Base-by-base conservation (phyloP, 1,284 basidiomycete genomes). In the Cutaneotrichosporon dermatis region DNA sequence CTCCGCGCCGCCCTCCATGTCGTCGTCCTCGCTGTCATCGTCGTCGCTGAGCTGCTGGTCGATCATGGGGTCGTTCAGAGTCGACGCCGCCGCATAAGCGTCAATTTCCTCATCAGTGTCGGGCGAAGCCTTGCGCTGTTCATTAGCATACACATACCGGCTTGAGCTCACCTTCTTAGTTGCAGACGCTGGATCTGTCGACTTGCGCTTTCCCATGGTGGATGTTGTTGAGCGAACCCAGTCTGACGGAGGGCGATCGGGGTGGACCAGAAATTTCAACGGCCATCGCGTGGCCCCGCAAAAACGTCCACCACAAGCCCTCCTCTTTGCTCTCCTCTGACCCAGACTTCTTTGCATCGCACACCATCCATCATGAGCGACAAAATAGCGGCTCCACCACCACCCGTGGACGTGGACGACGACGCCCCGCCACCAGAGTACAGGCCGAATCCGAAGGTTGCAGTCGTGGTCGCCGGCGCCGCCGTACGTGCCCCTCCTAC, bases 401-500 rank as follows among this genome's bases (percentile, higher is more conserved):
- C 39, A 12, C 39, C 54, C 12, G 34, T 44, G 10, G 54, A 43
- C 4, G 41, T 45, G 5, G 33, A 50, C 16, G 60, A 56, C 45
- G 51, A 54, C 8, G 54, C 49, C 25, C 52, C 35, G 43, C 63
- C 40, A 10, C 34, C 34, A n/a, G 55, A 58, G 51, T 51, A 61
- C 57, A 54, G 41, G 40, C 64, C 64, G 36, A 70, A 71, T 25
- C 70, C 73, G 1, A 70, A 71, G 59, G 71, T 75, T 16, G 73
- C 73, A 0, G 66, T 71, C 11, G 71, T 69, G 40, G 70, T 75
- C 34, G 66, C 68, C 8, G 73, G 73, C n/a, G 72, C 73, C 6
- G 69, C 73, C 9, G 73, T 73, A 55, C 54, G 70, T 72, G 15
- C 6, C 25, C 5, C 37, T 3, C 36, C 35, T 25, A 8, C 42